Evolutionary conservation across 371 early-diverging fungal species (phyloP), one percentile per base, ranked within the genome.

Genomic region (Syncephalastrum contaminatum): DNA sequence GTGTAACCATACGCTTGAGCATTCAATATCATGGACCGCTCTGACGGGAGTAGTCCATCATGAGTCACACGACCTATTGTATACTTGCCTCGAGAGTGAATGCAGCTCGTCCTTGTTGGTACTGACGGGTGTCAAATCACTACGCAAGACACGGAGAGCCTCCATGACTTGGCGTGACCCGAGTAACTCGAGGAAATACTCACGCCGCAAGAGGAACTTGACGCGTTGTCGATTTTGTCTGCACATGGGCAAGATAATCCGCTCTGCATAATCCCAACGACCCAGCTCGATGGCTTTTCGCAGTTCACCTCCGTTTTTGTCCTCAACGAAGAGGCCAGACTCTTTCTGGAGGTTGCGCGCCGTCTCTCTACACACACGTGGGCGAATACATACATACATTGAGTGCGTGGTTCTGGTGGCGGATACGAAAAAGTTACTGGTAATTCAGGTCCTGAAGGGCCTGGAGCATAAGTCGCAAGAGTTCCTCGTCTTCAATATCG

Each of bases 391-490:
- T 18, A 20, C 42, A 47, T 43, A 51, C 16, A 40, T n/a, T 43
- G 21, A 24, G 43, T 45, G 5, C 47, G 24, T 36, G n/a, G n/a
- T n/a, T n/a, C n/a, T n/a, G n/a, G n/a, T n/a, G n/a, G n/a, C n/a
- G 30, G 0, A 16, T 27, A 46, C 55, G 43, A 25, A 21, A 48
- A 40, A 48, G 71, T 69, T 80, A 92, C 92, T 63, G 78, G 62
- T 89, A 93, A 5, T 93, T 95, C 53, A 94, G 75, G 51, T 89
- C 88, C n/a, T 82, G 75, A 30, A 97, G 70, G 25, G 91, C 76
- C 64, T 97, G 95, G 22, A 91, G 63, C 69, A 96, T 88, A 12
- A 97, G 64, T 14, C 96, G 83, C 19, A 94, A 89, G 3, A 94
- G 73, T 65, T 97, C 94, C 41, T 87, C 83, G 40, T 80, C 76